Evolutionary conservation across 805 yeast genomes (phyloP).

Genomic region (Suhomyces sp.): DNA sequence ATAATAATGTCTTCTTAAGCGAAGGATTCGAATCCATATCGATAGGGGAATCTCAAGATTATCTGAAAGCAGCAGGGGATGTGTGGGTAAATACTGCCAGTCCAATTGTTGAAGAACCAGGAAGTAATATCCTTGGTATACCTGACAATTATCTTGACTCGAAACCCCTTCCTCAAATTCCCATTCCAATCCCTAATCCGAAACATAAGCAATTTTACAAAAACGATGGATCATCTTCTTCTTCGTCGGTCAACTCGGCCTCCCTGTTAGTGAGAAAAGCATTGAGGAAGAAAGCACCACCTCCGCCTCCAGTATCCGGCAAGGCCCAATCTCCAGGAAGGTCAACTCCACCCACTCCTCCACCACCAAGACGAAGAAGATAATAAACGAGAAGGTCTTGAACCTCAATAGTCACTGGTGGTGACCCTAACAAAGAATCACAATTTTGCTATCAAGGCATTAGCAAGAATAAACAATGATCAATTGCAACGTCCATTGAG

Average conservation of each 20-base stretch:
- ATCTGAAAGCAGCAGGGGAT: too few relatives aligned
- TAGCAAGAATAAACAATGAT: too few relatives aligned
- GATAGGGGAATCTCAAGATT: neutral
- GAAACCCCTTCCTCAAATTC: slow-evolving; percentile 21
- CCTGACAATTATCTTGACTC: slow-evolving; percentile 32
- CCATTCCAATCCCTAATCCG: slow-evolving; percentile 11
- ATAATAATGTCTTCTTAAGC: slow-evolving; percentile 27
- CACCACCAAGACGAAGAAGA: slow-evolving; percentile 34
- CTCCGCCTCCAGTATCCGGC: too few relatives aligned
- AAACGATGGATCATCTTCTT: slow-evolving; percentile 13
- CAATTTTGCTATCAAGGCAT: too few relatives aligned
- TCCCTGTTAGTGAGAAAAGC: slow-evolving; percentile 30
- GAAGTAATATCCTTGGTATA: slow-evolving; percentile 28
- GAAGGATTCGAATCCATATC: slow-evolving; percentile 5
- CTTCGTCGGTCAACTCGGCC: slow-evolving; percentile 17
- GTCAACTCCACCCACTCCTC: slow-evolving; percentile 31
- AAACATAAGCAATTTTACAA: slow-evolving; percentile 7
- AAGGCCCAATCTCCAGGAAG: neutral
- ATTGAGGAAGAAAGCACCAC: slow-evolving; percentile 36
- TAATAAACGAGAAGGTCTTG: too few relatives aligned
- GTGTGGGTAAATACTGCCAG: too few relatives aligned
- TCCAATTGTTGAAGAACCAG: slow-evolving; percentile 1
- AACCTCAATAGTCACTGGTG: too few relatives aligned
- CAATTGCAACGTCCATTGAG: too few relatives aligned
- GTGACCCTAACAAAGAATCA: too few relatives aligned